These are phyloP conservation scores for Parastagonospora nodorum DNA, from an alignment of 2,329 filamentous ascomycete species.

Conservation along the genomic window DNA sequence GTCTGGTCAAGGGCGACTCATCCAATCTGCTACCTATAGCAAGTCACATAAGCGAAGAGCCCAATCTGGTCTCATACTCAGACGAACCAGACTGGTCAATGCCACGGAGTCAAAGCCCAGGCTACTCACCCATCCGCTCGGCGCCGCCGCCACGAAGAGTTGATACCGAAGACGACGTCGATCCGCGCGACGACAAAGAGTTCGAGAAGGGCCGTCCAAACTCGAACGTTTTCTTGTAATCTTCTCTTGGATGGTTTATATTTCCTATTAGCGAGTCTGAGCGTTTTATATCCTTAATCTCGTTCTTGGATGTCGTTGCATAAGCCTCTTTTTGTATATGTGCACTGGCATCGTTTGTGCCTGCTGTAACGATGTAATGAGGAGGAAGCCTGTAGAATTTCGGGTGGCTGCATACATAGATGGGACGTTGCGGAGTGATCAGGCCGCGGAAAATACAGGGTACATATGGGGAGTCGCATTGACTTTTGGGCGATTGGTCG, in stretches of 20 bases:
- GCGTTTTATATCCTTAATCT: not conserved
- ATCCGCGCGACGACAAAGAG: constrained; percentile 10
- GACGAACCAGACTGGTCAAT: constrained; percentile 17
- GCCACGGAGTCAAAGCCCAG: constrained; percentile 11
- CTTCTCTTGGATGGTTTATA: not conserved
- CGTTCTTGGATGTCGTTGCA: not conserved
- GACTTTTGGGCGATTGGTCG: too few species aligned
- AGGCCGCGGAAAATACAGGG: too few species aligned
- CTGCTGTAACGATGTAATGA: not conserved
- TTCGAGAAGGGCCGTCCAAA: constrained; percentile 7
- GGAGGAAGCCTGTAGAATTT: not conserved
- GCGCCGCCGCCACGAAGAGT: constrained; percentile 11
- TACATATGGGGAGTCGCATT: too few species aligned
- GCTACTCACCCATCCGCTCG: constrained; percentile 10
- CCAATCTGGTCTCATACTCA: constrained; percentile 20
- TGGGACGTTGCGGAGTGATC: too few species aligned
- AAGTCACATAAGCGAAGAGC: constrained; percentile 26
- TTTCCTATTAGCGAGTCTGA: not conserved
- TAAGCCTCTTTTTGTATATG: not conserved
- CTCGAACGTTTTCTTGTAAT: constrained; percentile 4
- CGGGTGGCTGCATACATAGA: too few species aligned
- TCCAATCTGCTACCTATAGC: constrained; percentile 33
- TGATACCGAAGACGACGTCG: constrained; percentile 9
- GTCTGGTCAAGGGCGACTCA: constrained; percentile 78
- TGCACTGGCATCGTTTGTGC: not conserved